phyloP scores from a whole-genome alignment of 2,329 filamentous ascomycete species.

The Colletotrichum sidae region DNA sequence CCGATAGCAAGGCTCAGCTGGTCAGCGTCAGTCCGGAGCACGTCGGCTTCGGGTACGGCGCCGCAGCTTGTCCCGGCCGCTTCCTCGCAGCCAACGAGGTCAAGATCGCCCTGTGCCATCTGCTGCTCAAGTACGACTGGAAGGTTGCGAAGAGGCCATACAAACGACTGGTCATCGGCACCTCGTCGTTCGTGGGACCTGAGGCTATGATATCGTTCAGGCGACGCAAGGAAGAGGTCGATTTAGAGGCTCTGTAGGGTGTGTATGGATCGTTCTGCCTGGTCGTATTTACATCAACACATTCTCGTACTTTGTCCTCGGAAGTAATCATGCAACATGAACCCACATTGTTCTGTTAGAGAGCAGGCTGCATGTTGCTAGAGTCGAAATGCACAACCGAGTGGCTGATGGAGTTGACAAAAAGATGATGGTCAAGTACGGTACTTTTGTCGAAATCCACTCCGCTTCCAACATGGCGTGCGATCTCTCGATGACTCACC shows the following conservation, averaged over 20 bases:
- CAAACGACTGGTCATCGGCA: not conserved
- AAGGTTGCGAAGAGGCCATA: not conserved
- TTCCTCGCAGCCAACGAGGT: conserved; percentile 9
- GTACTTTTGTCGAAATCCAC: too few species aligned
- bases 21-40: conserved; percentile 41
- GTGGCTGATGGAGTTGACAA: too few species aligned
- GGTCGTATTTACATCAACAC: too few species aligned
- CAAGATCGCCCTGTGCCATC: conserved; percentile 1
- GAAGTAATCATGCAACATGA: too few species aligned
- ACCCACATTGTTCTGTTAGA: too few species aligned
- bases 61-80: not conserved
- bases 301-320: too few species aligned
- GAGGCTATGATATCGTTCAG: not conserved
- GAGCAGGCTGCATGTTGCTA: too few species aligned
- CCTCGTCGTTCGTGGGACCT: not conserved
- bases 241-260: not conserved
- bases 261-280: not conserved
- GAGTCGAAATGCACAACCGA: too few species aligned
- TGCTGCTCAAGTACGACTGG: conserved; percentile 17
- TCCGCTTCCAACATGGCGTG: too few species aligned
- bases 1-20: conserved; percentile 20
- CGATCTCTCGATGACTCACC: too few species aligned
- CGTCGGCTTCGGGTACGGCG: conserved; percentile 47
- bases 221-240: conserved; percentile 5
- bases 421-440: too few species aligned